Base-by-base conservation (phyloP, 2,329 filamentous ascomycete genomes). In the Fusarium pilosicola region DNA sequence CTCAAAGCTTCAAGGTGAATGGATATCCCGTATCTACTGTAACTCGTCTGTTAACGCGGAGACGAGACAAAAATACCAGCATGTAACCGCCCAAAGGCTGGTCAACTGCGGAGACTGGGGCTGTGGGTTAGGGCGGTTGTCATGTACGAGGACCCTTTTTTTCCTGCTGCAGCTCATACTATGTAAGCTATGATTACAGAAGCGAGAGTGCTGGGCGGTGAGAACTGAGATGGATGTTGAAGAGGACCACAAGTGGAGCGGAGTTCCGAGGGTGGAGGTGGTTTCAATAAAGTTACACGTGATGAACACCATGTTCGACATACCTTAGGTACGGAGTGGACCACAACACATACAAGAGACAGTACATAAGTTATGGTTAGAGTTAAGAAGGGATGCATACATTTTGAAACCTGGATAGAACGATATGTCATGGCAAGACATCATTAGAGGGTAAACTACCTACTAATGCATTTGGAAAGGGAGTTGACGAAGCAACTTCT, bases 201-300 rank as follows among this genome's bases (percentile, higher is more conserved):
- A 54, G 48, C 55, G 56, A 65, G 39, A 65, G 39, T 45, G 54
- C 61, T 62, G 57, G 56, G 70, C 70, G 70, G 70, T 73, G 70
- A 73, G 65, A 67, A 13, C 38, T 39, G 20, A 18, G 38, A 46
- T 51, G 45, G 61, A 54, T 52, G 41, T 46, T 55, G 32, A 38
- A 56, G 46, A 44, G 41, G 10, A 61, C 28, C 28, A 32, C 32
- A 68, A 41, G 41, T 28, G 32, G 34, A 44, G 58, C 51, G 60
- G 59, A 63, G 56, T 55, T 56, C 38, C 26, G 30, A 36, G 30
- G 26, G 58, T 65, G 70, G 69, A 61, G 59, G 56, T 58, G 65
- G 65, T 59, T 65, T 60, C 38, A 58, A 54, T 39, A 41, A 30
- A 42, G 46, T 58, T 42, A 71, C 62, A 74, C 71, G 71, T 73